Conservation (phyloP, 2,329 filamentous ascomycete species). For the Fusarium mundagurra region DNA sequence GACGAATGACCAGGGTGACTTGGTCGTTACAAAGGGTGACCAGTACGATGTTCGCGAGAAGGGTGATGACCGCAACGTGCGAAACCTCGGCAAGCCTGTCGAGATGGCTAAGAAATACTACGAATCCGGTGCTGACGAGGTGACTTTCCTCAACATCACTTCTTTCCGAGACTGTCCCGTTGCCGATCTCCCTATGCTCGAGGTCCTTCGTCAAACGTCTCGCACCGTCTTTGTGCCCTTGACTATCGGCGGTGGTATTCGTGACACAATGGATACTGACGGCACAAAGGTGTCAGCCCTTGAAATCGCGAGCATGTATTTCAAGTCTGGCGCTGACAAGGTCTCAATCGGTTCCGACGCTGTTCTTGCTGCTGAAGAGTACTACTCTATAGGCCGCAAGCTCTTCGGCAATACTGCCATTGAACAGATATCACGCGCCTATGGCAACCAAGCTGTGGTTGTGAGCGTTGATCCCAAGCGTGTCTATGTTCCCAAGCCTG, state of each 20-base stretch:
- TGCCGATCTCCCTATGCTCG: slow-evolving; percentile 93
- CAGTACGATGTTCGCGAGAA: slow-evolving; percentile 99
- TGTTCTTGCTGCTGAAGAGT: slow-evolving; percentile 91
- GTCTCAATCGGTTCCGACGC: slow-evolving; percentile 97
- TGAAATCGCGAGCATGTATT: slow-evolving; percentile 96
- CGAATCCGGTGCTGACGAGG: slow-evolving; percentile 94
- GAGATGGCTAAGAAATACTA: slow-evolving; percentile 95
- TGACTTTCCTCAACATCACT: slow-evolving; percentile 98
- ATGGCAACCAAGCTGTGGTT: slow-evolving; percentile 96
- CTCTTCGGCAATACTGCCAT: slow-evolving; percentile 88
- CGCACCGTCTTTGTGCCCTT: slow-evolving; percentile 95
- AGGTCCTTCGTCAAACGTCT: slow-evolving; percentile 86
- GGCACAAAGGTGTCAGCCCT: slow-evolving; percentile 87
- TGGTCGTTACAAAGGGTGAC: slow-evolving; percentile 98
- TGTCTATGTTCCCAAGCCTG: slow-evolving; percentile 80
- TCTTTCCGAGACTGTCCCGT: slow-evolving; percentile 96
- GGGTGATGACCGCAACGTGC: slow-evolving; percentile 69
- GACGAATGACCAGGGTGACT: slow-evolving; percentile 90
- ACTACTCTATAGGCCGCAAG: slow-evolving; percentile 75
- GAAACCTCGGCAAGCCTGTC: slow-evolving; percentile 96
- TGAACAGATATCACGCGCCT: slow-evolving; percentile 91
- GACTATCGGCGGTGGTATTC: slow-evolving; percentile 94
- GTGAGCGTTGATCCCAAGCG: slow-evolving; percentile 94
- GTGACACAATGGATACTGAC: slow-evolving; percentile 90
- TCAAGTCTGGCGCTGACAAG: slow-evolving; percentile 96